These are phyloP conservation scores for Brettanomyces anomalus DNA, from an alignment of 805 yeast species.

Conservation along the genomic window DNA sequence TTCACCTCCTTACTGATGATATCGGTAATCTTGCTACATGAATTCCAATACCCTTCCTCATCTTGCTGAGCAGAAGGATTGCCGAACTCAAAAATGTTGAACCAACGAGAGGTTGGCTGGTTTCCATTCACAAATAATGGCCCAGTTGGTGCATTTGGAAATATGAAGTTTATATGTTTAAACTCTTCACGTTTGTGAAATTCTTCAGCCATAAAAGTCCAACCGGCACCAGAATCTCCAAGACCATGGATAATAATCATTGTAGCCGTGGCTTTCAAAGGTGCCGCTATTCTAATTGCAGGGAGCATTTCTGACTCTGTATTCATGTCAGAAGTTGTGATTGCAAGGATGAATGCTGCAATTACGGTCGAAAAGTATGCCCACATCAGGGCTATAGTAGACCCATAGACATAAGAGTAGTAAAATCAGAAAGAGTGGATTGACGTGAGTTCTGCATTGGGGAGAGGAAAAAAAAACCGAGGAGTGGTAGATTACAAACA, in stretches of 20 bases:
- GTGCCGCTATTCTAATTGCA: constrained; percentile 29
- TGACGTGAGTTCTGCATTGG: no score
- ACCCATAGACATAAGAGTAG: not conserved
- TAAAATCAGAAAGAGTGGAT: not conserved
- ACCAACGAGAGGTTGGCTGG: constrained; percentile 74
- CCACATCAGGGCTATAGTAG: not conserved
- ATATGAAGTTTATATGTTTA: constrained; percentile 59
- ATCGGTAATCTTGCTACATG: constrained; percentile 35
- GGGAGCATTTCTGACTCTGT: not conserved
- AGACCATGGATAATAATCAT: constrained; percentile 80
- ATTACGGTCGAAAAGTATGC: not conserved
- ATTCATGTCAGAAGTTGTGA: no score
- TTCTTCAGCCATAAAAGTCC: constrained; percentile 72
- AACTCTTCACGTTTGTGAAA: constrained; percentile 37
- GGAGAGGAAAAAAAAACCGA: no score
- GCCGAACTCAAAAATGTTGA: constrained; percentile 57
- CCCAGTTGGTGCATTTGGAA: constrained; percentile 79
- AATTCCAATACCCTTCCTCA: constrained; percentile 41
- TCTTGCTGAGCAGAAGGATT: constrained; percentile 40
- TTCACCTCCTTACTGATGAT: constrained; percentile 46
- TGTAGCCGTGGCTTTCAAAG: constrained; percentile 44
- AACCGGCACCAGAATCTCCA: constrained; percentile 87
- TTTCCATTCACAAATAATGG: constrained; percentile 69
- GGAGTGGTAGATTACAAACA: no score
- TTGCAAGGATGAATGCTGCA: not conserved